Evolutionary conservation across 2,329 filamentous ascomycete genomes (phyloP), one percentile per base, ranked within the genome.

Genomic region (Tolypocladium pustulatum): DNA sequence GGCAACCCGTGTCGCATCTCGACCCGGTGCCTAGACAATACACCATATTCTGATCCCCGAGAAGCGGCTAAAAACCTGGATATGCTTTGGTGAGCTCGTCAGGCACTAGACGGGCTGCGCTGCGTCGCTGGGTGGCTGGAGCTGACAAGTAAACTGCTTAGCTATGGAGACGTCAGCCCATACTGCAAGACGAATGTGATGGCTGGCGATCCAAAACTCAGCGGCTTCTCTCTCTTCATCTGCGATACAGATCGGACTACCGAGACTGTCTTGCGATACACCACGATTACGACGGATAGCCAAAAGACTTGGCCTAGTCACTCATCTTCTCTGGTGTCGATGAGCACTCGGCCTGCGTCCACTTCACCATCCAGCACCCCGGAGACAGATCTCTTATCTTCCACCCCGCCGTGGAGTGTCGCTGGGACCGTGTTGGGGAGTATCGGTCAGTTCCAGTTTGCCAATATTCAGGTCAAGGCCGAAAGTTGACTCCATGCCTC

Each of bases 131-230:
- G 15, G n/a, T n/a, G n/a, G 30, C 17, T 8, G 10, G 3, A 22
- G 49, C 20, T 34, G 7, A 52, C 49, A 20, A n/a, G 22, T 3
- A 12, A 10, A 22, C 20, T 38, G 30, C 37, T 6, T 10, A 54
- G 58, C 51, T 56, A 56, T 15, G 55, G 20, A 36, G 41, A 41
- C 15, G 54, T 54, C 17, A 57, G 61, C 5, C 64, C 64, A 2
- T 65, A 63, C 49, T 66, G 64, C 57, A 64, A 66, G 58, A 66
- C 65, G 32, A 58, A 66, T 51, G 57, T 65, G 12, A 61, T 65
- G 34, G 55, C 55, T 2, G 58, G 54, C 2, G 61, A 62, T 56
- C 15, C 58, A 20, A 52, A 57, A 25, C 40, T 65, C 20, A 40
- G 58, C 15, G 59, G 62, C 32, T 65, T 59, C 36, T 66, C 65